A percentile compares a stretch with the other conserved stretches of the same genome.
Evolutionary conservation across 208 protist genomes (phyloP).

Genomic region (Acanthamoeba castellanii): DNA sequence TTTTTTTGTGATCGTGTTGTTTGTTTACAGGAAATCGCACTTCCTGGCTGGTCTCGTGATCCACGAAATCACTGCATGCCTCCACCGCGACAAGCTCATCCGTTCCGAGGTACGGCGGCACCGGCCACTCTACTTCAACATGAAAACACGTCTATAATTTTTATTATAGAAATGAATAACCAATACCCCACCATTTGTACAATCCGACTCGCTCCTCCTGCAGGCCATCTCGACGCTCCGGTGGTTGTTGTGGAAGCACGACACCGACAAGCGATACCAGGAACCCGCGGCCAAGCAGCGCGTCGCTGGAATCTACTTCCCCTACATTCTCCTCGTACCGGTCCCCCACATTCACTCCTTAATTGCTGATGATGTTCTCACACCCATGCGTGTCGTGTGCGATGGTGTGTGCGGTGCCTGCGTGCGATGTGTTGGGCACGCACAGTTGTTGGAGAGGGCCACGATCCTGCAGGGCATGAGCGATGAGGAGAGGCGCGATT

Average conservation of each 20-base stretch:
- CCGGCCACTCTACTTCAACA: no score
- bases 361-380: background rate
- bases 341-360: background rate
- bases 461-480: conserved; percentile 43
- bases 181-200: no score
- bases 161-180: background rate
- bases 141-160: background rate
- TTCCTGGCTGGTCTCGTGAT: background rate
- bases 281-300: background rate
- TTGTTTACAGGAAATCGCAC: background rate
- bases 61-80: conserved; percentile 10
- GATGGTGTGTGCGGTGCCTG: background rate
- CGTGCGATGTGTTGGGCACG: background rate
- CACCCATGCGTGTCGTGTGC: background rate
- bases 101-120: background rate
- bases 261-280: conserved; percentile 79
- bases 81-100: conserved; percentile 1
- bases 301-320: conserved; percentile 77
- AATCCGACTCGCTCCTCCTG: background rate
- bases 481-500: conserved; percentile 51
- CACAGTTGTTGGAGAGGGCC: background rate
- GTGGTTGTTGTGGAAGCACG: conserved; percentile 77
- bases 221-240: conserved; percentile 72
- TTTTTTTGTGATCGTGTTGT: no score
- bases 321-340: conserved; percentile 69